Evolutionary conservation across 164 flowering plant species (phyloP).

Genomic region (Annona squamosa): DNA sequence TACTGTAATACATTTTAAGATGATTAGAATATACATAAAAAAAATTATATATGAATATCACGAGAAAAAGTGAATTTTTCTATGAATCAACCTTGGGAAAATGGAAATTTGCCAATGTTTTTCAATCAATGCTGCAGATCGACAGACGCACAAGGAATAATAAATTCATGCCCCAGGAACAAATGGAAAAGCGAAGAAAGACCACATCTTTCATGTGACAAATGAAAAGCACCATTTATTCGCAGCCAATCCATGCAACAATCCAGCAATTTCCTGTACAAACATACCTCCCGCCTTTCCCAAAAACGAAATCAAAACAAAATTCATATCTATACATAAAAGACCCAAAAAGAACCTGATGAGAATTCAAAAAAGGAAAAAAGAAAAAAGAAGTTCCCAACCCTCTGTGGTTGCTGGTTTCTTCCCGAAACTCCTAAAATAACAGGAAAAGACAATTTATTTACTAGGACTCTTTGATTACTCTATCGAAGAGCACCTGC

Average conservation of each 20-base stretch:
- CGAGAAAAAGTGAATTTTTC: too few species aligned
- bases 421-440: background rate
- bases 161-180: too few species aligned
- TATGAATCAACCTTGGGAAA: too few species aligned
- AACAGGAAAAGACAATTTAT: background rate
- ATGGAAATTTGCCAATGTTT: too few species aligned
- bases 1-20: too few species aligned
- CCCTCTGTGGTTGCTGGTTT: background rate
- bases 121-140: too few species aligned
- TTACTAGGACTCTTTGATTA: background rate
- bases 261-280: conserved; percentile 9
- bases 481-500: conserved; percentile 28
- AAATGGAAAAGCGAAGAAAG: too few species aligned
- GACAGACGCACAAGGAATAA: too few species aligned
- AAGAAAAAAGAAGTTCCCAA: background rate
- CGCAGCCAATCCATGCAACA: background rate
- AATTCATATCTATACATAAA: conserved; percentile 6
- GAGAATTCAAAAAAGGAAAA: background rate
- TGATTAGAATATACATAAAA: too few species aligned
- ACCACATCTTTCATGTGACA: too few species aligned
- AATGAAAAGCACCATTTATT: background rate
- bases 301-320: conserved; percentile 6
- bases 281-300: background rate
- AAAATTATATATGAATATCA: too few species aligned
- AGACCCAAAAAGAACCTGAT: background rate